These are phyloP conservation scores for Umbelopsis isabellina DNA, from an alignment of 192 early-diverging fungal genomes.

Conservation along the genomic window DNA sequence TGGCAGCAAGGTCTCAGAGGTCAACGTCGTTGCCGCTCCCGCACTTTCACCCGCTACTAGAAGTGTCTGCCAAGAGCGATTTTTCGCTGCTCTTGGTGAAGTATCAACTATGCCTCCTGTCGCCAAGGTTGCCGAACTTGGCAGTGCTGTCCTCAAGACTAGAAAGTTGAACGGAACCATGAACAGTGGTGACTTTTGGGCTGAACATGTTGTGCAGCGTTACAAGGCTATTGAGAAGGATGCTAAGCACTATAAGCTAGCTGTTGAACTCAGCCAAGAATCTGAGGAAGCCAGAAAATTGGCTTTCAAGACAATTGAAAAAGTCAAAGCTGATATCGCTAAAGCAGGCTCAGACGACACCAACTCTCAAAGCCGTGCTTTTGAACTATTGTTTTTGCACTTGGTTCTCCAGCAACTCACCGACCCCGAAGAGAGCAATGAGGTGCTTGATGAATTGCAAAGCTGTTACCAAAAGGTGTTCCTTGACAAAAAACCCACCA, in stretches of 20 bases:
- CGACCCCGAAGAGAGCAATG: slow-evolving; percentile 67
- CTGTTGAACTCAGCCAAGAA: slow-evolving; percentile 44
- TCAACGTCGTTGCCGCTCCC: slow-evolving; percentile 48
- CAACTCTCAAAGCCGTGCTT: slow-evolving; percentile 63
- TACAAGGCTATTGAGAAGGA: slow-evolving; percentile 46
- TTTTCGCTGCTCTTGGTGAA: slow-evolving; percentile 72
- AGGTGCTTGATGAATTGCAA: slow-evolving; percentile 69
- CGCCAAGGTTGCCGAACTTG: slow-evolving; percentile 34
- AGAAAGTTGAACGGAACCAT: slow-evolving; percentile 57
- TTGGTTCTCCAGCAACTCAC: slow-evolving; percentile 65
- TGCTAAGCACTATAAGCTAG: slow-evolving; percentile 41
- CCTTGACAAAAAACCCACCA: slow-evolving; percentile 47
- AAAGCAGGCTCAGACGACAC: slow-evolving; percentile 30
- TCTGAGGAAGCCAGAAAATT: slow-evolving; percentile 44
- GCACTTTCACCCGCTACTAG: slow-evolving; percentile 57
- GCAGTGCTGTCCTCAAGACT: slow-evolving; percentile 37
- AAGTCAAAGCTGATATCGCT: slow-evolving; percentile 26
- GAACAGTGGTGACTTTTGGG: slow-evolving; percentile 65
- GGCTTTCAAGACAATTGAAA: slow-evolving; percentile 38
- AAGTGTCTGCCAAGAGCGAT: slow-evolving; percentile 61
- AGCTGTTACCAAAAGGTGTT: slow-evolving; percentile 76
- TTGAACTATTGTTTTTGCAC: slow-evolving; percentile 75
- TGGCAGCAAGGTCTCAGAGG: slow-evolving; percentile 48
- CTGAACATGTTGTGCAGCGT: slow-evolving; percentile 52
- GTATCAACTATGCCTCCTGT: slow-evolving; percentile 58